phyloP scores from a whole-genome alignment of 2,329 filamentous ascomycete species.

The Fusarium austroafricanum region DNA sequence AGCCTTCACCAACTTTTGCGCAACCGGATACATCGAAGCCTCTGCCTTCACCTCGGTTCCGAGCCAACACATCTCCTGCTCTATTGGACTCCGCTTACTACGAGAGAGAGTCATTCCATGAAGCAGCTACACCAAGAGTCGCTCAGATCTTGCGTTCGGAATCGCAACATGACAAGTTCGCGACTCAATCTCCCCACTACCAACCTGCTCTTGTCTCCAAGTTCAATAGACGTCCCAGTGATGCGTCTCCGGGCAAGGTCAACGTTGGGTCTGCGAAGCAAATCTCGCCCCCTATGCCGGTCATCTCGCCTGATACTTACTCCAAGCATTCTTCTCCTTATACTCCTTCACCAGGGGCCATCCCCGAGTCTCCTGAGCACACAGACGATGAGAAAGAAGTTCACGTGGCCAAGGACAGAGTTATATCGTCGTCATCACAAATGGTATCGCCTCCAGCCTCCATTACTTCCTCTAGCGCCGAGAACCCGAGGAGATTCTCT shows the following conservation, averaged over 20 bases:
- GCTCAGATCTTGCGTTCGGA: constrained; percentile 27
- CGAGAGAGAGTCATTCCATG: constrained; percentile 29
- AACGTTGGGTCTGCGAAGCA: constrained; percentile 11
- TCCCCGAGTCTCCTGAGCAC: constrained; percentile 56
- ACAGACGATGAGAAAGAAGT: constrained; percentile 45
- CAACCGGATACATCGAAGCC: constrained; percentile 19
- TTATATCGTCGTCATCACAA: constrained; percentile 58
- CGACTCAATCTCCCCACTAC: constrained; percentile 4
- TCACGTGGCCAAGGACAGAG: constrained; percentile 45
- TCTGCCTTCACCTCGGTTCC: constrained; percentile 54
- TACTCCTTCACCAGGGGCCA: constrained; percentile 41
- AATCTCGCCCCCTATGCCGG: constrained; percentile 24
- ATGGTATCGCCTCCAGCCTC: constrained; percentile 58
- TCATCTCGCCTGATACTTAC: constrained; percentile 11
- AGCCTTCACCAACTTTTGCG: constrained; percentile 58
- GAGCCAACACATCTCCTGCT: constrained; percentile 68
- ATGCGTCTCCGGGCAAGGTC: constrained; percentile 18
- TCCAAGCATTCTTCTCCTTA: constrained; percentile 38
- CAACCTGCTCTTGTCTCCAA: constrained; percentile 41
- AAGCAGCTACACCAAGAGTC: constrained; percentile 24
- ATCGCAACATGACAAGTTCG: constrained; percentile 9
- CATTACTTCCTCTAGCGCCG: constrained; percentile 42
- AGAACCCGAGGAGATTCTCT: constrained; percentile 21
- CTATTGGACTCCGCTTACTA: constrained; percentile 55
- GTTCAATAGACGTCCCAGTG: constrained; percentile 43